Conservation (phyloP, 768 basidiomycete species). For the Steccherinum ochraceum region DNA sequence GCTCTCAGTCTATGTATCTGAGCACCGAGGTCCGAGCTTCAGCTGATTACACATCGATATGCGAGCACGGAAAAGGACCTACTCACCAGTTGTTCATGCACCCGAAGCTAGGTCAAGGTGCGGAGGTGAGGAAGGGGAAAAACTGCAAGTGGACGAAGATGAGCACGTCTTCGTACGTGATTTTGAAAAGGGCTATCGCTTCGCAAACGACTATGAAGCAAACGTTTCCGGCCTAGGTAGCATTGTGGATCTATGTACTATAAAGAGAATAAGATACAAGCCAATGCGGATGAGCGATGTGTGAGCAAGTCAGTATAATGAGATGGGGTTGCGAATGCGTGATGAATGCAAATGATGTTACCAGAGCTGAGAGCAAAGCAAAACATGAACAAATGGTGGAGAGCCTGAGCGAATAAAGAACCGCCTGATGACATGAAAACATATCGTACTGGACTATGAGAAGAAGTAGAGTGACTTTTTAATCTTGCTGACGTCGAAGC, state of each 20-base stretch:
- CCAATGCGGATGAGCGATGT: not conserved
- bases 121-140: no score
- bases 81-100: no score
- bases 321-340: not conserved
- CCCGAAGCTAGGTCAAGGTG: no score
- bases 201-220: no score
- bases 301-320: not conserved
- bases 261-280: not conserved
- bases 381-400: not conserved
- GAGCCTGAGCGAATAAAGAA: not conserved
- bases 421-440: not conserved
- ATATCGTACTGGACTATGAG: slow-evolving; percentile 43
- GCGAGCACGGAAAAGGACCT: no score
- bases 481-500: slow-evolving; percentile 79
- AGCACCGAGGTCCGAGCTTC: no score
- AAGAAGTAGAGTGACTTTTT: slow-evolving; percentile 89
- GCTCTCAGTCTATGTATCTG: no score
- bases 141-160: no score
- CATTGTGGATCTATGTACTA: not conserved
- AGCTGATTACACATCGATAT: no score
- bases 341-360: not conserved
- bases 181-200: no score
- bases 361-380: not conserved
- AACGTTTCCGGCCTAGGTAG: no score
- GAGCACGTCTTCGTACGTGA: no score